phyloP scores from a whole-genome alignment of 2,329 filamentous ascomycete species.

The Ophiostoma novo-ulmi region DNA sequence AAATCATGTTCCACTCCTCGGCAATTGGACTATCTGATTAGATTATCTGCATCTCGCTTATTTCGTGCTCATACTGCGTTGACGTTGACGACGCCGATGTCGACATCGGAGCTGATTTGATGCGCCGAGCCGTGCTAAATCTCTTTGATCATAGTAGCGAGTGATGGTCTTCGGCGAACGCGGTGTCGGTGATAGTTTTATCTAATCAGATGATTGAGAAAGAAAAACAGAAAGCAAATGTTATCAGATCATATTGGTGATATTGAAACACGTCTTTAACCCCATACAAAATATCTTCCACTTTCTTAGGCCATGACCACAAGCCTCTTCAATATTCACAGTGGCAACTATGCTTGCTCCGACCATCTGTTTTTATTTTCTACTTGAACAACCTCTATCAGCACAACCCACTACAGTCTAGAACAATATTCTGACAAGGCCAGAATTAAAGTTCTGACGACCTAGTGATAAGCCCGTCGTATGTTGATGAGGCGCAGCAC shows the following conservation, averaged over 20 bases:
- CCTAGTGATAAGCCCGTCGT: not conserved
- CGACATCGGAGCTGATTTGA: constrained; percentile 2
- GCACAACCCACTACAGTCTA: too few relatives aligned
- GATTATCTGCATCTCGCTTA: not conserved
- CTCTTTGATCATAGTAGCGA: not conserved
- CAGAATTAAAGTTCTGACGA: constrained; percentile 4
- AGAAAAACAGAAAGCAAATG: not conserved
- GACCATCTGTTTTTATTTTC: too few relatives aligned
- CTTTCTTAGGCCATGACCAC: too few relatives aligned
- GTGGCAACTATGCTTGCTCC: too few relatives aligned
- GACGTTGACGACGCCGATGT: not conserved
- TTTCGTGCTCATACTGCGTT: not conserved
- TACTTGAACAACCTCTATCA: too few relatives aligned
- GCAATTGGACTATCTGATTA: not conserved
- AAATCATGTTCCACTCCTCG: not conserved
- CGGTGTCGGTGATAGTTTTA: not conserved
- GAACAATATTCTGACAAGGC: not conserved
- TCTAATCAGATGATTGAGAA: not conserved
- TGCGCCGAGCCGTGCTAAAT: not conserved
- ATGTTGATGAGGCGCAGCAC: constrained; percentile 1
- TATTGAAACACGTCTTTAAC: not conserved
- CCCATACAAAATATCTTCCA: too few relatives aligned
- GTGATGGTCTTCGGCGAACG: not conserved
- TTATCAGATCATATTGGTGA: not conserved
- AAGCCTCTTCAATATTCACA: too few relatives aligned